These are phyloP conservation scores for Ramaria sp. DNA, from an alignment of 768 basidiomycete species.

Conservation along the genomic window DNA sequence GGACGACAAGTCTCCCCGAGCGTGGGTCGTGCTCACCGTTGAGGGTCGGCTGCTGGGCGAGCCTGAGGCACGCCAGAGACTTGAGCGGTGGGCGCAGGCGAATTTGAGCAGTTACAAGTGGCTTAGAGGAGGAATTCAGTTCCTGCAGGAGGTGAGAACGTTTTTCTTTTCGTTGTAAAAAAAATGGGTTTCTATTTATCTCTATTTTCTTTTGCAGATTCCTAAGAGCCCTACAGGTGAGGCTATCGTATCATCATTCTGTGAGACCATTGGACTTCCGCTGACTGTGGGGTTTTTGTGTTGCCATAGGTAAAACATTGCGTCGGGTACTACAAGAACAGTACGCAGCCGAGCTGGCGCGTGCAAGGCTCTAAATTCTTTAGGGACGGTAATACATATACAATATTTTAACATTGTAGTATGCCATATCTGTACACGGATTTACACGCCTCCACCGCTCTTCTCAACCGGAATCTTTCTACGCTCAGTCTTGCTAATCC, in stretches of 20 bases:
- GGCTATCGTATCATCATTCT: not conserved
- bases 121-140: slow-evolving; percentile 59
- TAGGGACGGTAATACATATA: not conserved
- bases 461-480: slow-evolving; percentile 42
- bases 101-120: slow-evolving; percentile 68
- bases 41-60: slow-evolving; percentile 40
- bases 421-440: not conserved
- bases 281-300: too few relatives aligned
- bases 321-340: slow-evolving; percentile 49
- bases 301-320: slow-evolving; percentile 58
- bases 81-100: slow-evolving; percentile 52
- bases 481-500: slow-evolving; percentile 25
- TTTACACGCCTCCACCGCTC: slow-evolving; percentile 39
- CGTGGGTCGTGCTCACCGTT: slow-evolving; percentile 63
- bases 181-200: too few relatives aligned
- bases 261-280: too few relatives aligned
- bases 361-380: not conserved
- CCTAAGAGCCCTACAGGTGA: slow-evolving; percentile 3
- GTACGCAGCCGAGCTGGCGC: not conserved
- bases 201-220: too few relatives aligned
- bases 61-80: slow-evolving; percentile 26
- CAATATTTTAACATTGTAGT: not conserved
- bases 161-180: not conserved
- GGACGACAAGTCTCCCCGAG: slow-evolving; percentile 66
- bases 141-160: slow-evolving; percentile 43